Evolutionary conservation across 2,329 filamentous ascomycete species (phyloP), one percentile per base, ranked within the genome.

Genomic region (Colletotrichum noveboracense): DNA sequence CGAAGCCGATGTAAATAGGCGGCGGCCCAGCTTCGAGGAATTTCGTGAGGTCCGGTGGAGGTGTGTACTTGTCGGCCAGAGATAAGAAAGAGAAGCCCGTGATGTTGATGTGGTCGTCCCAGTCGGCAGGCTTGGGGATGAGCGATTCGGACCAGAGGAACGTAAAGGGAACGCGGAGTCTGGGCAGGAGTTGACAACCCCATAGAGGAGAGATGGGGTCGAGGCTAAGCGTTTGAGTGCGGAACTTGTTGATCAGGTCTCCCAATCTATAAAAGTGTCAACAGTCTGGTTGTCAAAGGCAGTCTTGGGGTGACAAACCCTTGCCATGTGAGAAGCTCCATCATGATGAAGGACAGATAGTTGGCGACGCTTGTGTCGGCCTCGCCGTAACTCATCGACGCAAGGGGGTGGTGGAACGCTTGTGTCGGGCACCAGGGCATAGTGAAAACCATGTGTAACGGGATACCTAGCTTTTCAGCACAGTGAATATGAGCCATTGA

Each of bases 291-390:
- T 52, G 7, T 1, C 3, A 12, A 34, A 24, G 10, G 6, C 21
- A 3, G 21, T 3, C 21, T 18, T 8, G 8, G 24, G n/a, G 10
- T 21, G 2, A 81, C 58, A 66, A 72, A 85, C 82, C 93, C 93
- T 85, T 95, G 93, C 93, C 93, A 95, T 4, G 94, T 94, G 80
- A 95, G 86, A 83, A 94, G 90, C 73, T 95, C 93, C 30, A 95
- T 91, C 72, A 95, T 87, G 26, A 90, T 89, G 78, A 94, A 94
- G 1, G 91, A 92, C 26, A 94, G 89, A 79, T 92, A 94, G 76
- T 94, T 94, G 1, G 92, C 91, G 5, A 92, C 86, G 5, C 88
- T 89, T 2, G 87, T 85, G 77, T 94, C 92, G 0, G 91, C 90
- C 68, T 92, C 91, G 0, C 90, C 78, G 88, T 26, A 89, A 88